Base-by-base conservation (phyloP, 1,139 yeast genomes). In the Hansenula sp. region DNA sequence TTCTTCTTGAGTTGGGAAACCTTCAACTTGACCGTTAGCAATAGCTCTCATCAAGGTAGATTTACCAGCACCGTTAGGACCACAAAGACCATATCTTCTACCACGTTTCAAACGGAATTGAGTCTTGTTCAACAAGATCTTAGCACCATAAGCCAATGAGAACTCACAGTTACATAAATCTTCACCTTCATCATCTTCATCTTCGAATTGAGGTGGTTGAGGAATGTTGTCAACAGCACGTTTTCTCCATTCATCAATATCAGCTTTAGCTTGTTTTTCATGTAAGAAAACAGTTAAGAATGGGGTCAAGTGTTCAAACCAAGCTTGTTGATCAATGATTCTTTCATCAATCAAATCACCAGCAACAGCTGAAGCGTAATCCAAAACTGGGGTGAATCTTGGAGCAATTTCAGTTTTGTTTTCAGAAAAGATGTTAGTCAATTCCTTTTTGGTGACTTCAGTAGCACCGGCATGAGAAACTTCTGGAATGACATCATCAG, bases 41-140 rank as follows among this genome's bases (percentile, higher is more conserved):
- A 92, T 87, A 61, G 98, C 97, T 80, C 97, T 88, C 97, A 92
- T 89, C 72, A 92, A 83, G 60, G 98, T 92, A 57, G 97, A 92
- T 78, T 92, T 92, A 86, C 98, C 98, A 63, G 97, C 96, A 85
- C 98, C 98, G 75, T 92, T 92, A 66, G 97, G 97, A 76, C 98
- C 98, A 79, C 97, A 90, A 61, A 92, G 80, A 88, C 98, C 98
- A 70, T 92, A 92, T 78, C 98, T 87, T 78, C 97, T 90, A 77
- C 87, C 94, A 78, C 97, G 88, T 94, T 90, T 92, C 71, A 92
- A 86, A 77, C 97, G 88, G 71, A 92, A 83, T 78, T 92, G 97
- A 61, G 98, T 92, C 77, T 94, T 89, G 90, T 92, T 92, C 73
- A 92, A 87, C 77, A 92, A 82, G 81, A 92, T 92, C 89, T 90